These are phyloP conservation scores for Daedaleopsis sinensis DNA, from an alignment of 768 basidiomycete genomes.

Conservation along the genomic window DNA sequence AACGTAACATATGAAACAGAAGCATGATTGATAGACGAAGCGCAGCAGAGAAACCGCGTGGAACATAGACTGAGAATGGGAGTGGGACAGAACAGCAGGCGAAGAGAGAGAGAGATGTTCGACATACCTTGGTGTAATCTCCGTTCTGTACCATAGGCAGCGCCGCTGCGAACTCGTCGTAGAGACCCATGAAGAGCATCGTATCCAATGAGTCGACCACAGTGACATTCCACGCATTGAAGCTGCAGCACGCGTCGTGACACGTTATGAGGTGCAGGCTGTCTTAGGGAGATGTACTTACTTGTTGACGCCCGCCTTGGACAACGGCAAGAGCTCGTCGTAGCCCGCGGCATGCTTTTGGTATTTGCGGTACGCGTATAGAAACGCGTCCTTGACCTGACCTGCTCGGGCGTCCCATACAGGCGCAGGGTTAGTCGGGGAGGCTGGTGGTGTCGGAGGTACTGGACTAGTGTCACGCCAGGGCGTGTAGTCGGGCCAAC, in stretches of 20 bases:
- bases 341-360: slow-evolving; percentile 59
- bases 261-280: neutral
- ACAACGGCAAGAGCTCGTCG: slow-evolving; percentile 64
- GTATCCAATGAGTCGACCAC: slow-evolving; percentile 84
- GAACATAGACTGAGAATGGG: no score
- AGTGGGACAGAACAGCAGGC: no score
- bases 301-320: slow-evolving; percentile 51
- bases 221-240: slow-evolving; percentile 81
- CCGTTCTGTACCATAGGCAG: slow-evolving; percentile 50
- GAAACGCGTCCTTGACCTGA: slow-evolving; percentile 62
- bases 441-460: neutral
- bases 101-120: no score
- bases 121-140: slow-evolving; percentile 53
- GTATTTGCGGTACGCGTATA: slow-evolving; percentile 71
- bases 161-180: slow-evolving; percentile 70
- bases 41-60: no score
- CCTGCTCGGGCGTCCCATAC: slow-evolving; percentile 57
- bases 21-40: no score
- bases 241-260: slow-evolving; percentile 40
- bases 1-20: no score
- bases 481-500: neutral
- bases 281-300: slow-evolving; percentile 30
- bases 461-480: neutral
- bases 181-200: slow-evolving; percentile 75
- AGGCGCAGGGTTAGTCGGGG: slow-evolving; percentile 23